Evolutionary conservation across 1,139 yeast species (phyloP), one percentile per base, ranked within the genome.

Genomic region (Candida glucosophila): DNA sequence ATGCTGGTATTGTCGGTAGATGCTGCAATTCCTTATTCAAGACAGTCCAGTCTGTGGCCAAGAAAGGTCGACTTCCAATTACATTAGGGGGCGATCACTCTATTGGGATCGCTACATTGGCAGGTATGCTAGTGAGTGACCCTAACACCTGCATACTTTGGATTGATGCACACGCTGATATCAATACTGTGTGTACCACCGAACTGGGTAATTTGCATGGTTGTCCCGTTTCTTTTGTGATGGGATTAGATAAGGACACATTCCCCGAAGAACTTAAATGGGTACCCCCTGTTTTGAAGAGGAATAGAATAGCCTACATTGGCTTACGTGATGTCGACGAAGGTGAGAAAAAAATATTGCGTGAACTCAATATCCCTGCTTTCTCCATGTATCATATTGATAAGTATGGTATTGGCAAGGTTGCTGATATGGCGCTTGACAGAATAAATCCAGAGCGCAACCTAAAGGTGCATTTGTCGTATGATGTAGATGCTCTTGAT

Each of bases 141-240:
- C 95, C 96, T 12, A 83, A 86, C 39, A 86, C 95, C 15, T 85
- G 95, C 46, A 67, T 90, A 25, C 52, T 90, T 37, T 90, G 98
- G 98, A 80, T 90, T 40, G 98, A 90, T 55, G 98, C 98, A 1
- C 98, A 90, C 49, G 96, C 97, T 17, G 98, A 90, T 52, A 77
- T 90, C 47, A 90, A 90, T 61, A 80, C 96, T 2, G 86, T 95
- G n/a, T 65, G 64, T 24, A 75, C 88, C 9, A 77, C 97, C 5
- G 80, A 72, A 22, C 75, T 90, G 7, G 98, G 98, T 23, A 90
- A 90, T 54, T 66, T 90, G 41, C 98, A 90, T 52, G 98, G 98
- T 3, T 88, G 97, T 52, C 98, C 98, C 5, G 83, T 90, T 21
- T 75, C 95, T 4, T 90, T 90, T 50, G 62, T 88, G 30, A 64